Evolutionary conservation across 306 rosid species (phyloP).

Genomic region (Glycine latifolia): DNA sequence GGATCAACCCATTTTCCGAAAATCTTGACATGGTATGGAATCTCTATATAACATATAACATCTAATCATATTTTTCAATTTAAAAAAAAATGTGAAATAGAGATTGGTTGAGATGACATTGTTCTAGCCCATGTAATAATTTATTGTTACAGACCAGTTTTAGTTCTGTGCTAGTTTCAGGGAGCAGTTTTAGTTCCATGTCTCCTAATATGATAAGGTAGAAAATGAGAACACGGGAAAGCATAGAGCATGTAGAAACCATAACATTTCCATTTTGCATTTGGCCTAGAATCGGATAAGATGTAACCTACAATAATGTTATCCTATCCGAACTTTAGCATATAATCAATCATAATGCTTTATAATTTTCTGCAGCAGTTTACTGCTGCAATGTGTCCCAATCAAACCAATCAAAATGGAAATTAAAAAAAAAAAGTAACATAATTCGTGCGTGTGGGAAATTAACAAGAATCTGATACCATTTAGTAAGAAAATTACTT

Average conservation of each 20-base stretch:
- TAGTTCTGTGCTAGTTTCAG: not conserved
- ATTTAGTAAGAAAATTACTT: not conserved
- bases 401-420: conserved; percentile 18
- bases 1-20: too few species aligned
- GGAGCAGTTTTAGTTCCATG: not conserved
- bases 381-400: not conserved
- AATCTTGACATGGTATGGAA: too few species aligned
- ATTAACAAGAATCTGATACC: conserved; percentile 28
- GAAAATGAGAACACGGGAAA: too few species aligned
- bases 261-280: not conserved
- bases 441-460: not conserved
- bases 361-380: not conserved
- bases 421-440: not conserved
- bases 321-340: conserved; percentile 5
- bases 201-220: too few species aligned
- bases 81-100: not conserved
- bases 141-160: too few species aligned
- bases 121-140: too few species aligned
- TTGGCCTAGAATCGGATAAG: not conserved
- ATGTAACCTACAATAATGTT: conserved; percentile 26
- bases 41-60: too few species aligned
- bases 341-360: conserved; percentile 9
- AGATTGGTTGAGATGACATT: not conserved
- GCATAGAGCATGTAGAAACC: too few species aligned
- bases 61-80: too few species aligned